Conservation (phyloP, 345 rosid species). For the Excoecaria cochinchinensis region DNA sequence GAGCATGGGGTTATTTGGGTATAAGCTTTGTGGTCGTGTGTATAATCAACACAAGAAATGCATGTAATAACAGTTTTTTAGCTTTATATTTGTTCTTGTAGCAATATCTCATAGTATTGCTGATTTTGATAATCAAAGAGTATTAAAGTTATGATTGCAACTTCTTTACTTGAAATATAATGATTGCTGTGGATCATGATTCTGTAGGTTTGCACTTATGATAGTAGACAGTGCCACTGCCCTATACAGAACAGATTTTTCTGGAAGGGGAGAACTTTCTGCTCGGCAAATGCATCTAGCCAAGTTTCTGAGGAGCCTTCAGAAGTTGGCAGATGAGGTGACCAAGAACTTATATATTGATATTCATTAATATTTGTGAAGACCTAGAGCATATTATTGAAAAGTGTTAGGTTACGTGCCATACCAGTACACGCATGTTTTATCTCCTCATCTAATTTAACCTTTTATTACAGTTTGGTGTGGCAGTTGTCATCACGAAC, state of each 20-base stretch:
- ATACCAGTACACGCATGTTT: no score
- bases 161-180: background rate
- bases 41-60: no score
- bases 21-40: no score
- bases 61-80: no score
- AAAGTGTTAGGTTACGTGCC: background rate
- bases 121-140: background rate
- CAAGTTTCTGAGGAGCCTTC: slow-evolving; percentile 91
- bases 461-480: slow-evolving; percentile 65
- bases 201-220: slow-evolving; percentile 81
- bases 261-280: slow-evolving; percentile 93
- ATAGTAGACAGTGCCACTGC: slow-evolving; percentile 97
- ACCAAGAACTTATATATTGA: background rate
- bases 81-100: no score
- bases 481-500: slow-evolving; percentile 89
- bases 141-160: background rate
- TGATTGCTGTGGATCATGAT: background rate
- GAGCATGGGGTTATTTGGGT: no score
- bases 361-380: background rate
- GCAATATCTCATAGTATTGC: no score
- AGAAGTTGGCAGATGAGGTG: slow-evolving; percentile 97
- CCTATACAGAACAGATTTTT: slow-evolving; percentile 89
- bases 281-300: slow-evolving; percentile 99
- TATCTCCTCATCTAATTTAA: background rate
- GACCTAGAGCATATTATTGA: background rate